Base-by-base conservation (phyloP, 495 filamentous ascomycete species). In the Penicillium robsamsonii region DNA sequence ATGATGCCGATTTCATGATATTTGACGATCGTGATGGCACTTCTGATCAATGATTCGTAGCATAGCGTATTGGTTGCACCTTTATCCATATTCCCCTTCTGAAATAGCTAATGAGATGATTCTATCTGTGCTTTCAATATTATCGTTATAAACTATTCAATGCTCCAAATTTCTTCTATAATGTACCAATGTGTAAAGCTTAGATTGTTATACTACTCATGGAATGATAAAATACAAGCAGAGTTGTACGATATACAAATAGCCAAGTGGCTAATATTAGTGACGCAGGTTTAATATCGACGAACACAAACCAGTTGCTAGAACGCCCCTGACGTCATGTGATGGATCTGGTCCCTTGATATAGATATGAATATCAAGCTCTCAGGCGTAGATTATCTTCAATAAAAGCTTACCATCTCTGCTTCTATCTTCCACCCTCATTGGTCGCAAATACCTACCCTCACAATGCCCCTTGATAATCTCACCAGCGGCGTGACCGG, bases 1-100 rank as follows among this genome's bases (percentile, higher is more conserved):
- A 47, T 22, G 72, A 75, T 41, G 74, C 74, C 4, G 74, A 75
- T 17, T 94, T 91, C 63, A 89, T 94, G 87, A 71, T 67, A 11
- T 79, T 79, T 59, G 72, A 75, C 18, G 75, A 79, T 53, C 70
- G 75, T n/a, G 73, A 75, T 30, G 63, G 58, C 41, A 57, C 63
- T 15, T 59, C 62, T 61, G 74, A 75, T 50, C 67, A 73, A 57
- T 68, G 54, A 67, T 47, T 27, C 51, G 50, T 60, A 60, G 56
- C 50, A 58, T 54, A 53, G 35, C 37, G n/a, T 37, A 44, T 2
- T n/a, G 6, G 22, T 13, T 4, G 35, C 22, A 25, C 22, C 5
- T 5, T 45, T 30, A 24, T 4, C 5, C 45, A 50, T 42, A 48
- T 20, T 3, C 13, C n/a, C 17, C 13, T 9, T 22, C 13, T 42